A percentile compares a stretch with the other conserved stretches of the same genome.
Conservation (phyloP, 164 flowering plant genomes). For the Aristolochia contorta region DNA sequence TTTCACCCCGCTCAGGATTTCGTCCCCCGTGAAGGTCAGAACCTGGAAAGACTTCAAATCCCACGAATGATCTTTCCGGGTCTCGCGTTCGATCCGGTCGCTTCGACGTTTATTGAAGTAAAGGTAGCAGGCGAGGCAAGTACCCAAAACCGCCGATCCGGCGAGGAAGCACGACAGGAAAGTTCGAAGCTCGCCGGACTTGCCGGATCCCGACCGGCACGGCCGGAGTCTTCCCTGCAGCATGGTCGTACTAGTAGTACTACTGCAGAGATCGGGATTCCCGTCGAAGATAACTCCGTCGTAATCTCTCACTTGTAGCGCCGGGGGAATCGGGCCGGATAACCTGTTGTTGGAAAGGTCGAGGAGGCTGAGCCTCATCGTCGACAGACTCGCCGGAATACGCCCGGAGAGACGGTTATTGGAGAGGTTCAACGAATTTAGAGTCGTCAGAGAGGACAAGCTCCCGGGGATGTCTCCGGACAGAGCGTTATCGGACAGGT, state of each 20-base stretch:
- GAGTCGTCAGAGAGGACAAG: conserved; percentile 37
- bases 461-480: conserved; percentile 51
- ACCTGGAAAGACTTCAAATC: conserved; percentile 59
- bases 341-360: conserved; percentile 56
- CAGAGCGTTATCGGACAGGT: conserved; percentile 46
- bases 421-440: conserved; percentile 55
- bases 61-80: conserved; percentile 54
- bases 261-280: conserved; percentile 59
- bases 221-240: conserved; percentile 20
- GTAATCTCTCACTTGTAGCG: conserved; percentile 39
- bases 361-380: conserved; percentile 49
- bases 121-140: conserved; percentile 19
- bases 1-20: conserved; percentile 56
- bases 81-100: conserved; percentile 18
- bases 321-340: conserved; percentile 42
- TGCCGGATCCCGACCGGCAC: conserved; percentile 30
- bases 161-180: conserved; percentile 31
- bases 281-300: conserved; percentile 44
- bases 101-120: conserved; percentile 21
- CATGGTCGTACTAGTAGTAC: too few species aligned
- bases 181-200: conserved; percentile 19
- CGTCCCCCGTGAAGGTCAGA: conserved; percentile 57
- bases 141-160: conserved; percentile 18
- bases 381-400: conserved; percentile 47
- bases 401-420: conserved; percentile 48